Base-by-base conservation (phyloP, 1,139 yeast genomes). In the Protomyces macrosporus region DNA sequence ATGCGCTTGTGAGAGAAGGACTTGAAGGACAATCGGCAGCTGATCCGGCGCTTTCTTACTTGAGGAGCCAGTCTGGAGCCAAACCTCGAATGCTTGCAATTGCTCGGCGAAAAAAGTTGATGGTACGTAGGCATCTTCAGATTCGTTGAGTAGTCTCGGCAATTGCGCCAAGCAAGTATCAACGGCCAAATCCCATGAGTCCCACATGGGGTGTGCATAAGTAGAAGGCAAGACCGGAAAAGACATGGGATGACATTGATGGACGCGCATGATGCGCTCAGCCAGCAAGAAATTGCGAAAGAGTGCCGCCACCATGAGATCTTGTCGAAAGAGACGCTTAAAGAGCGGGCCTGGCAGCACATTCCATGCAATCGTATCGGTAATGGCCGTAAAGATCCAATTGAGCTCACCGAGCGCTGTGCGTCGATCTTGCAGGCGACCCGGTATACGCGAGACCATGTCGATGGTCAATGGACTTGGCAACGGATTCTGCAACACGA, bases 321-420 rank as follows among this genome's bases (percentile, higher is more conserved):
- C 99, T 73, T 93, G 98, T 72, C 99, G 82, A 72, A 95, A 93
- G 30, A 95, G 79, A 64, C 93, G 82, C 72, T 91, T 91, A 78
- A 95, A 93, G 52, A 93, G 78, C 0, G 96, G 91, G 66, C 97
- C 80, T 1, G 96, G 90, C 56, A 95, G 77, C 0, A 93, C 83
- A 0, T 97, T 90, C 98, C 98, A 95, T 4, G 98, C 98, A 67
- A 93, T 93, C 0, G 98, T 93, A 75, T 93, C 99, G 2, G 98
- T 93, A 51, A 93, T 90, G 3, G 98, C 98, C 0, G 98, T 95
- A 75, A 93, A 93, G 45, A 93, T 93, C 98, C 98, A 95, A 73
- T 90, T 90, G 66, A 93, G 80, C 73, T 95, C 98, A 34, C 98
- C 99, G 53, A 93, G 76, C 0, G 98, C 98, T 0, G 98, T 95